Evolutionary conservation across 495 filamentous ascomycete genomes (phyloP), one percentile per base, ranked within the genome.

Genomic region (Saxophila tyrrhenica): DNA sequence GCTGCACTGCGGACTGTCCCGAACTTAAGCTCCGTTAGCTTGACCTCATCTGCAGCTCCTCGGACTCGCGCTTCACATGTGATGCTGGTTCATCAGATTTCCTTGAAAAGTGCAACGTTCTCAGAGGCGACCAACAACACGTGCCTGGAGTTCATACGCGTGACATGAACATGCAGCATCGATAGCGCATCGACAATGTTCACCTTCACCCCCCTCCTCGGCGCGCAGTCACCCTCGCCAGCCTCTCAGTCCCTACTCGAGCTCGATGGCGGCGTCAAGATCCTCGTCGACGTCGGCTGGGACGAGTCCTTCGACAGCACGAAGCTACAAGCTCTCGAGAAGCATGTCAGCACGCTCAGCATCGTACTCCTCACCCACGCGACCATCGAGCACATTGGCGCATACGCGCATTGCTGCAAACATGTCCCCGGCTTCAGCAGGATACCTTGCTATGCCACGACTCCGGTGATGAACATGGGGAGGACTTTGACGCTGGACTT

Each of bases 321-420:
- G 52, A 83, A 88, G 72, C 75, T 98, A 29, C 81, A 79, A 59
- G 86, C 87, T 69, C 73, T 99, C 53, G 92, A 96, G 70, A 90
- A 86, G 87, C 87, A 91, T 69, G 78, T 90, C 15, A 82, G 90
- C 8, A 94, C 91, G 7, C 77, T 99, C 25, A 96, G 92, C 9
- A 71, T 99, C 51, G 85, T 99, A 63, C 87, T 99, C 29, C 78
- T 99, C 55, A 97, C 92, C 2, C 92, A 99, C 65, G 85, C 92
- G 46, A 97, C 89, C 1, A 78, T 85, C 21, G 76, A 85, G 25
- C 94, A 97, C 67, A 79, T 99, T 50, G 92, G 86, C 55, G 94
- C 92, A 44, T 95, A 85, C 62, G 92, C 86, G 42, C 90, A 99
- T 67, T 95, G 89, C 75, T 99, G 94, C 79, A 94, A 95, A 67